Percentiles rank a stretch among this genome's conserved stretches.
These are phyloP conservation scores for Pythium plurisporium DNA, from an alignment of 352 stramenopile species.

Conservation along the genomic window DNA sequence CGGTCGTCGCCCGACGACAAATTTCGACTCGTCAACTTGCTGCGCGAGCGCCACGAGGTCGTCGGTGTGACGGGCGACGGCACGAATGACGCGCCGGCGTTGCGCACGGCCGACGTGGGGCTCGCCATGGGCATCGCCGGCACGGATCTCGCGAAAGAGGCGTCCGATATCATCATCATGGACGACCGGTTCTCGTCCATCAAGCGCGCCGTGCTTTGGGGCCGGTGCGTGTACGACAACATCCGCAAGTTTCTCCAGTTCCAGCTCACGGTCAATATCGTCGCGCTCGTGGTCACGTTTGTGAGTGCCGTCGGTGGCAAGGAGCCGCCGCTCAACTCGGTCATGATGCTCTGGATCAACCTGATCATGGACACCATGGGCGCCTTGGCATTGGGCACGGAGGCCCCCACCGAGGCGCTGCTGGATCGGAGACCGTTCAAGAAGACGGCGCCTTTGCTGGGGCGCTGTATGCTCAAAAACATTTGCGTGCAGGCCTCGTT, in stretches of 20 bases:
- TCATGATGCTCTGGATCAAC: constrained; percentile 90
- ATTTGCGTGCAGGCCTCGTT: constrained; percentile 65
- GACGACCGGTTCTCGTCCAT: constrained; percentile 86
- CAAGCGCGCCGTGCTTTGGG: constrained; percentile 70
- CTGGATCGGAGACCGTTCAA: constrained; percentile 70
- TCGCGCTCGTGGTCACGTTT: constrained; percentile 73
- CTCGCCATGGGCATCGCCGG: constrained; percentile 80
- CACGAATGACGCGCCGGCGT: constrained; percentile 74
- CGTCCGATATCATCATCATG: constrained; percentile 86
- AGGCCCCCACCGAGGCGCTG: constrained; percentile 57
- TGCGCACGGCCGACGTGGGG: constrained; percentile 68
- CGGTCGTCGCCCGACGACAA: constrained; percentile 96
- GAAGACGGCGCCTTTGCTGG: constrained; percentile 52
- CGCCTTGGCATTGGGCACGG: constrained; percentile 62
- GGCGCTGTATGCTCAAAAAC: constrained; percentile 70
- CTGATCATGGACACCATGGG: constrained; percentile 87
- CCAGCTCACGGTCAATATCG: constrained; percentile 82
- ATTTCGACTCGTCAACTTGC: constrained; percentile 91
- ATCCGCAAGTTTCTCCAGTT: constrained; percentile 86
- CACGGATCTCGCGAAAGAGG: constrained; percentile 78
- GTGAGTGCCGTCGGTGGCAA: constrained; percentile 79
- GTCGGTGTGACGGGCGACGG: constrained; percentile 78
- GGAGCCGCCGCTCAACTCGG: constrained; percentile 74
- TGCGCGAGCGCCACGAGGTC: constrained; percentile 69
- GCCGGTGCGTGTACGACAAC: constrained; percentile 80